Conservation (phyloP, 345 rosid species). For the Turritis glabra region DNA sequence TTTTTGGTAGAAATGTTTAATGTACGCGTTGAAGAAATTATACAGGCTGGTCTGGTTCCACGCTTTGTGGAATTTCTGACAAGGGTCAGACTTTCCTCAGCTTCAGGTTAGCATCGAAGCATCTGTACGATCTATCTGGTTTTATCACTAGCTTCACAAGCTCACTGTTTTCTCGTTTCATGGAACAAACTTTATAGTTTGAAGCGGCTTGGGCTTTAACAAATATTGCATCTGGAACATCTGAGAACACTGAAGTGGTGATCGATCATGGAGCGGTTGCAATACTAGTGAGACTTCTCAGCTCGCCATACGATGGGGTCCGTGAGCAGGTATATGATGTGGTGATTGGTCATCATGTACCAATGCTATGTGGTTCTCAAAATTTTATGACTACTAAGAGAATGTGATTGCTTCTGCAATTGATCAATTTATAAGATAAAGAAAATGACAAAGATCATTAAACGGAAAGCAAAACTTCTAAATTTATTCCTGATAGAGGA, state of each 20-base stretch:
- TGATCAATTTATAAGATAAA: not conserved
- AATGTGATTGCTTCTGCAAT: constrained; percentile 12
- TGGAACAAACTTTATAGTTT: constrained; percentile 46
- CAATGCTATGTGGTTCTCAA: constrained; percentile 2
- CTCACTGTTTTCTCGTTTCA: constrained; percentile 8
- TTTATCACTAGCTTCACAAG: constrained; percentile 10
- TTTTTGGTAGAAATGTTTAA: constrained; percentile 37
- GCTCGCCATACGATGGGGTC: constrained; percentile 68
- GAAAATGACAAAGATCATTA: constrained; percentile 11
- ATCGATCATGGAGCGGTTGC: constrained; percentile 90
- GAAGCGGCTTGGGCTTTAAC: constrained; percentile 95
- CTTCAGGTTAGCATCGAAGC: constrained; percentile 34
- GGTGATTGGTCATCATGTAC: constrained; percentile 17
- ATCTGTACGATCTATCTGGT: constrained; percentile 14
- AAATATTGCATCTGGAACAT: constrained; percentile 88
- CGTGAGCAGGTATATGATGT: constrained; percentile 69
- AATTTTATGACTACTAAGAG: not conserved
- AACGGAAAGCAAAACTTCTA: not conserved
- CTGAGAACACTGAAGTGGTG: constrained; percentile 85
- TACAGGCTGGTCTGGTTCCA: constrained; percentile 43
- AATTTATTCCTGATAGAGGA: not conserved
- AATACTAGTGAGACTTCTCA: constrained; percentile 72
- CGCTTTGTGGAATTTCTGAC: constrained; percentile 43
- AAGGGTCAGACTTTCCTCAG: constrained; percentile 41
- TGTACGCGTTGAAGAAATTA: constrained; percentile 39